These are phyloP conservation scores for Spencermartinsiella europaea DNA, from an alignment of 805 yeast species.

Conservation along the genomic window DNA sequence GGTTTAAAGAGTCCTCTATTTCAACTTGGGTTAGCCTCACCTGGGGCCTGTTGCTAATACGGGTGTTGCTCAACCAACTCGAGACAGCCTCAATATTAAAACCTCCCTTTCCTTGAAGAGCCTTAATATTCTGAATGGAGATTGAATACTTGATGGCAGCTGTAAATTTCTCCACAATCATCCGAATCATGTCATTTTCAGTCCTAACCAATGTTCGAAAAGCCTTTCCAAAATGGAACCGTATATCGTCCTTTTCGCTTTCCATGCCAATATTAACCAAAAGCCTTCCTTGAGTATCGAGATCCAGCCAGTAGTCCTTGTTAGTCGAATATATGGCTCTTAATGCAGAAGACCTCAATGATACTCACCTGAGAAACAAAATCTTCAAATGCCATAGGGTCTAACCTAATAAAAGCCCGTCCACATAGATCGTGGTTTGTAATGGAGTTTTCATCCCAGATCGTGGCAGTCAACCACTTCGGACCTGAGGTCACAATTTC, in stretches of 20 bases:
- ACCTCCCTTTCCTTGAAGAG: slow-evolving; percentile 32
- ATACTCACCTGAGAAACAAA: slow-evolving; percentile 50
- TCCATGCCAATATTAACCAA: slow-evolving; percentile 68
- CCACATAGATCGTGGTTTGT: slow-evolving; percentile 64
- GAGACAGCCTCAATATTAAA: slow-evolving; percentile 28
- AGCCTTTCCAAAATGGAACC: slow-evolving; percentile 74
- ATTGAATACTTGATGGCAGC: slow-evolving; percentile 52
- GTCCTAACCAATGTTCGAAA: slow-evolving; percentile 59
- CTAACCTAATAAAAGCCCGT: slow-evolving; percentile 52
- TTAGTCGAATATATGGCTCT: slow-evolving; percentile 1
- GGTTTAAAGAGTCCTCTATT: slow-evolving; percentile 61
- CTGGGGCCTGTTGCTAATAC: slow-evolving; percentile 11
- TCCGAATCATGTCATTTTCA: slow-evolving; percentile 59
- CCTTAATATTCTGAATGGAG: slow-evolving; percentile 53
- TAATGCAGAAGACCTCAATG: too few relatives aligned
- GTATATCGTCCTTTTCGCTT: slow-evolving; percentile 71
- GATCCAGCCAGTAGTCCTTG: slow-evolving; percentile 50
- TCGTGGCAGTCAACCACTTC: slow-evolving; percentile 49
- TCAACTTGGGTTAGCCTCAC: slow-evolving; percentile 27
- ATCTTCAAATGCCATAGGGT: slow-evolving; percentile 56
- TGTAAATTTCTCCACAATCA: slow-evolving; percentile 70
- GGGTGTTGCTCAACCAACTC: slow-evolving; percentile 30
- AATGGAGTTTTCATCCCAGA: slow-evolving; percentile 62
- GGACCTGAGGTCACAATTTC: slow-evolving; percentile 47
- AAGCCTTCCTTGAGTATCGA: slow-evolving; percentile 66